Percentiles rank a stretch among this genome's conserved stretches.
Conservation (phyloP, 1,284 basidiomycete species). For the Leccinum huronense region DNA sequence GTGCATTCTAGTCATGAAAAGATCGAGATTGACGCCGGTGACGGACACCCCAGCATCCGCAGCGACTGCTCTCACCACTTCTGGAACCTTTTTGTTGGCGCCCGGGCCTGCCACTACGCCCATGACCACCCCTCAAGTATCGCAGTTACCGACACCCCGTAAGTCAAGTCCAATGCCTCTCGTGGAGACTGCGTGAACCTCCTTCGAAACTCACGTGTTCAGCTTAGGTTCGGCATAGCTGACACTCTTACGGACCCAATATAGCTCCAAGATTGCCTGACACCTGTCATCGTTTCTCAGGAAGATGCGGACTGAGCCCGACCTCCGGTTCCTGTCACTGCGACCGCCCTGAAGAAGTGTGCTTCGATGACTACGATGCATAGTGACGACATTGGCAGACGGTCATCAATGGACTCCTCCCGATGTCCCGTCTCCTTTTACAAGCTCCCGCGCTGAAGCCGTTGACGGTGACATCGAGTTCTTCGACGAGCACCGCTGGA, state of each 20-base stretch:
- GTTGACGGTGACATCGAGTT: constrained; percentile 34
- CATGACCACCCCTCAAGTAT: constrained; percentile 31
- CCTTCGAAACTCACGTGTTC: too few relatives aligned
- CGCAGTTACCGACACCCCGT: constrained; percentile 44
- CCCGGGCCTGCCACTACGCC: constrained; percentile 40
- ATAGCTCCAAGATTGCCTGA: too few relatives aligned
- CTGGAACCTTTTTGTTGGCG: constrained; percentile 43
- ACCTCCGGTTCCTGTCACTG: constrained; percentile 34
- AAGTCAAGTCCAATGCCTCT: constrained; percentile 48
- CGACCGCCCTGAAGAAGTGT: too few relatives aligned
- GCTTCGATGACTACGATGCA: too few relatives aligned
- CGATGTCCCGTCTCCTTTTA: constrained; percentile 27
- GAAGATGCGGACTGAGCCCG: constrained; percentile 47
- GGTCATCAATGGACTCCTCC: constrained; percentile 15
- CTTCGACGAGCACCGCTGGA: constrained; percentile 26
- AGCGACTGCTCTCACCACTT: constrained; percentile 37
- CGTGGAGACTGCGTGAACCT: too few relatives aligned
- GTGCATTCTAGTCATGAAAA: constrained; percentile 18
- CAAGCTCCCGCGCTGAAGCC: constrained; percentile 27
- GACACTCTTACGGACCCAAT: too few relatives aligned
- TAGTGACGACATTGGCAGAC: too few relatives aligned
- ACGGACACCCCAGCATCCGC: constrained; percentile 37
- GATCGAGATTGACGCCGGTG: constrained; percentile 44
- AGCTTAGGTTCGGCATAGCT: too few relatives aligned
- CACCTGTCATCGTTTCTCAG: too few relatives aligned